A percentile compares a stretch with the other conserved stretches of the same genome.
phyloP scores from a whole-genome alignment of 306 rosid genomes.

The Quercus parvula region DNA sequence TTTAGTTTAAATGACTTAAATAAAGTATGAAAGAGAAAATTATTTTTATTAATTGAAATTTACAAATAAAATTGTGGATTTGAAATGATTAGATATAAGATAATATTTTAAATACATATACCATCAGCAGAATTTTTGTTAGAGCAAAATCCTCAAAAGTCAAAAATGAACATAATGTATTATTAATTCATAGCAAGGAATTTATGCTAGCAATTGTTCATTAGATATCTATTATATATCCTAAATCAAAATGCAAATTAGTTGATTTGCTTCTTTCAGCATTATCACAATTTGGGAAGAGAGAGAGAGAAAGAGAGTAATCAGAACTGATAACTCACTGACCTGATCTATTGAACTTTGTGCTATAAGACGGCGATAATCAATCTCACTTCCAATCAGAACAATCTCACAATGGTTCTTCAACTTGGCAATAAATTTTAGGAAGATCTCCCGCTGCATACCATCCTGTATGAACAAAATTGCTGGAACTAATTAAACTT shows the following conservation, averaged over 20 bases:
- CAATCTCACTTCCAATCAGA: conserved; percentile 81
- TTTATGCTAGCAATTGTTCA: background rate
- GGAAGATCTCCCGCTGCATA: conserved; percentile 79
- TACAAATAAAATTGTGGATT: too few relatives aligned
- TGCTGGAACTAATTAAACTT: background rate
- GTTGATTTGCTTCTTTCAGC: background rate
- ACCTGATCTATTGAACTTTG: conserved; percentile 65
- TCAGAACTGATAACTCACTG: conserved; percentile 16
- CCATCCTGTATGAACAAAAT: conserved; percentile 57
- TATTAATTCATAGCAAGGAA: conserved; percentile 10
- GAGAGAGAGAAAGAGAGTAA: conserved; percentile 8
- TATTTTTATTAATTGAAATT: too few relatives aligned
- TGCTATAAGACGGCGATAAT: conserved; percentile 83
- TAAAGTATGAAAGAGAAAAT: too few relatives aligned
- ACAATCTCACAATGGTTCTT: conserved; percentile 68
- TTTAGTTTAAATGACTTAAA: too few relatives aligned
- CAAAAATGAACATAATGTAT: background rate
- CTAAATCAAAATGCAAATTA: background rate
- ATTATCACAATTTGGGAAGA: background rate
- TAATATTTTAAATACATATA: too few relatives aligned
- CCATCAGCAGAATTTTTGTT: too few relatives aligned
- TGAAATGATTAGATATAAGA: too few relatives aligned
- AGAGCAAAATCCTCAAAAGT: too few relatives aligned
- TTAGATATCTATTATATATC: too few relatives aligned
- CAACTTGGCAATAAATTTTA: conserved; percentile 65